Conservation (phyloP, 495 filamentous ascomycete species). For the Hyaloscypha bicolor region DNA sequence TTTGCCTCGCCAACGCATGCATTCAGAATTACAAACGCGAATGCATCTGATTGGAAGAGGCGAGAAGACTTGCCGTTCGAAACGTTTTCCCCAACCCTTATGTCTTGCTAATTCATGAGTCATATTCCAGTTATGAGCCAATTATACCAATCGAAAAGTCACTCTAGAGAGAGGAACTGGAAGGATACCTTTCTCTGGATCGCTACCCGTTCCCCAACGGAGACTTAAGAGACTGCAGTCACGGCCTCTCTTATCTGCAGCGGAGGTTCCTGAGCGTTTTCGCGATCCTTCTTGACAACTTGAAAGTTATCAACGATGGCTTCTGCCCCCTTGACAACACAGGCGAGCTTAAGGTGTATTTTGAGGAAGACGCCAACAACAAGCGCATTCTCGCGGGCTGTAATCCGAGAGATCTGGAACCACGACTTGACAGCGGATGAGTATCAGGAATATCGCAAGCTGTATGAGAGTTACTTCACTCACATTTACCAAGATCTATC, state of each 20-base stretch:
- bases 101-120: background rate
- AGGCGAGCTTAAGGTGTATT: background rate
- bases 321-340: background rate
- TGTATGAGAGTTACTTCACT: background rate
- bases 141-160: too few relatives aligned
- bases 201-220: too few relatives aligned
- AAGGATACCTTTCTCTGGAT: too few relatives aligned
- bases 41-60: background rate
- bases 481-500: constrained; percentile 3
- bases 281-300: too few relatives aligned
- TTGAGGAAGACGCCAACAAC: background rate
- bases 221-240: too few relatives aligned
- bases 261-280: too few relatives aligned
- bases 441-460: background rate
- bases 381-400: background rate
- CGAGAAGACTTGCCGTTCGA: background rate
- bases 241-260: too few relatives aligned
- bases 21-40: background rate
- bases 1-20: constrained; percentile 1
- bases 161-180: too few relatives aligned
- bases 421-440: background rate
- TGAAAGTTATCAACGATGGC: background rate
- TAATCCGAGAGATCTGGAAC: constrained; percentile 4
- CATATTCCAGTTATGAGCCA: background rate
- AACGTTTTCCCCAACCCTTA: background rate